phyloP scores from a whole-genome alignment of 2,329 filamentous ascomycete species.

The Colletotrichum sp. region DNA sequence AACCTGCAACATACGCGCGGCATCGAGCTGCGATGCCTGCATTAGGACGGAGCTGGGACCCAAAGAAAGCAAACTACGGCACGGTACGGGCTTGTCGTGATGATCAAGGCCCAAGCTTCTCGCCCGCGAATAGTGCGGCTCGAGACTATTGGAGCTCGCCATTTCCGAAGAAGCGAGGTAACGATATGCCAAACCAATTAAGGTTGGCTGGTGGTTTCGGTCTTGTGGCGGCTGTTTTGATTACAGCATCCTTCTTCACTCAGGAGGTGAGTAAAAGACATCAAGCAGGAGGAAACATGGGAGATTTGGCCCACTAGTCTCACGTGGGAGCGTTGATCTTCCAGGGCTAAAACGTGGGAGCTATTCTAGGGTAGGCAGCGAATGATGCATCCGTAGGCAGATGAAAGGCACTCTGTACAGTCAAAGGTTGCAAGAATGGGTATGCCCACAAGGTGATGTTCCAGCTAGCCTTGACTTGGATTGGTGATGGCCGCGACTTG shows the following conservation, averaged over 20 bases:
- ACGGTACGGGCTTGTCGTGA: background rate
- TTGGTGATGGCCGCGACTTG: background rate
- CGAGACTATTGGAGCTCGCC: background rate
- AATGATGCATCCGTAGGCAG: background rate
- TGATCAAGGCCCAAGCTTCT: background rate
- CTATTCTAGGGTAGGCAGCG: background rate
- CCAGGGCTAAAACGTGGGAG: slow-evolving; percentile 2
- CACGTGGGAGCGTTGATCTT: slow-evolving; percentile 5
- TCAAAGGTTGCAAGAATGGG: background rate
- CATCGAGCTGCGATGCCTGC: background rate
- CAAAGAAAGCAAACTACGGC: background rate
- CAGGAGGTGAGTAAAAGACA: background rate
- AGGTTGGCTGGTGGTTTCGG: background rate
- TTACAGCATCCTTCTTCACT: background rate
- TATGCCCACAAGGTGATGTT: background rate
- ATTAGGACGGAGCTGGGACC: background rate
- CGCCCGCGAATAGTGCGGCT: background rate
- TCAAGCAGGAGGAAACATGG: background rate
- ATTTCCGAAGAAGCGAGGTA: background rate
- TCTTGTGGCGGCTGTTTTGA: background rate
- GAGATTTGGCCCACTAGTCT: background rate
- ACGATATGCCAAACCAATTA: background rate
- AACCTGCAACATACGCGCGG: background rate
- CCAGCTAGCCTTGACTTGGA: background rate
- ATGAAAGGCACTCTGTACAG: background rate